A percentile compares a stretch with the other conserved stretches of the same genome.
These are phyloP conservation scores for Ogataea zsoltii DNA, from an alignment of 805 yeast genomes.

Conservation along the genomic window DNA sequence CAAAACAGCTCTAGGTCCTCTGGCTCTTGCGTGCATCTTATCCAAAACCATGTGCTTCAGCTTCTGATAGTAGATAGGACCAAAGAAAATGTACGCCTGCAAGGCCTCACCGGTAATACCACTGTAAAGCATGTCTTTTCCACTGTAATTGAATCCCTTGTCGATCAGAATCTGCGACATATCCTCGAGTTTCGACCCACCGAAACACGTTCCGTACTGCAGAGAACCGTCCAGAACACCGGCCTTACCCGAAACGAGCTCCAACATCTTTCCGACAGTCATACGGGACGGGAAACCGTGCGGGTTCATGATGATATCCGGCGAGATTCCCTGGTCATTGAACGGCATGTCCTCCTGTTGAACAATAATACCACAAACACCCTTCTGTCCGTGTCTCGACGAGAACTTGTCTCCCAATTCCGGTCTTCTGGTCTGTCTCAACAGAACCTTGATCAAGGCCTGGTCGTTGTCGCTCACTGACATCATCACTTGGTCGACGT, in stretches of 20 bases:
- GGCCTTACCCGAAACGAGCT: conserved; percentile 93
- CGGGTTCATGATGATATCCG: conserved; percentile 98
- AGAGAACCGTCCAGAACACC: conserved; percentile 91
- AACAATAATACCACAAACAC: conserved; percentile 98
- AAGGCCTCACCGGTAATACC: conserved; percentile 97
- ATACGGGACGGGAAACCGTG: conserved; percentile 99
- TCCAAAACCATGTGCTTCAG: conserved; percentile 98
- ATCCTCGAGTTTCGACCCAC: conserved; percentile 94
- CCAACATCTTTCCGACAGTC: conserved; percentile 99
- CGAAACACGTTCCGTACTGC: conserved; percentile 97
- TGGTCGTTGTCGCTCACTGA: conserved; percentile 94
- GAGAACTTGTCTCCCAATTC: conserved; percentile 97
- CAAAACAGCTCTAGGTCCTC: conserved; percentile 97
- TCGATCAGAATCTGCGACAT: conserved; percentile 90
- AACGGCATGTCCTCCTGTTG: conserved; percentile 97
- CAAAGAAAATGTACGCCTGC: conserved; percentile 97
- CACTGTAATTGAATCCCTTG: conserved; percentile 90
- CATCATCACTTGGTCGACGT: conserved; percentile 97
- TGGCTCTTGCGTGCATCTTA: conserved; percentile 99
- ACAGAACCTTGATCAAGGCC: conserved; percentile 85
- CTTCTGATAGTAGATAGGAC: conserved; percentile 97
- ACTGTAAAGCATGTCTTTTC: conserved; percentile 95
- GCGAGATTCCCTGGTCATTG: conserved; percentile 86
- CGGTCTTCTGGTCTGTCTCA: conserved; percentile 95
- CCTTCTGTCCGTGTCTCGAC: conserved; percentile 97